Evolutionary conservation across 306 rosid species (phyloP), one percentile per base, ranked within the genome.

Genomic region (Corylus avellana): DNA sequence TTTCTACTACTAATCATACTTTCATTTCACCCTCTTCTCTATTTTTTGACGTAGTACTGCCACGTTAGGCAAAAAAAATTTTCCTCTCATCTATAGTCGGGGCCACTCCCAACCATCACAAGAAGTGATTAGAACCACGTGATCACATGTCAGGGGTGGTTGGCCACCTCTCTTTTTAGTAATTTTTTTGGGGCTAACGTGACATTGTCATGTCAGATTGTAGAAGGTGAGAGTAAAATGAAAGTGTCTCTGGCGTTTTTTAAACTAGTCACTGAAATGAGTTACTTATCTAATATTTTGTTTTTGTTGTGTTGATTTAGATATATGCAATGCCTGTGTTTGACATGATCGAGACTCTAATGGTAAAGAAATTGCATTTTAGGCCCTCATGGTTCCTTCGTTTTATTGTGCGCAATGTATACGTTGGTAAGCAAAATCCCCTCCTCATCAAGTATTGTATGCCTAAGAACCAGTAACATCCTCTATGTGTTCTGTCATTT

Each of bases 261-360:
- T 0, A 37, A n/a, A 17, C 72, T 3, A 39, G 50, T 9, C 13
- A 67, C 27, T 12, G 32, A n/a, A 17, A 42, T 32, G 12, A 14
- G 3, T 25, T 72, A 8, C 44, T 50, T 32, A 50, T 16, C 72
- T 39, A 39, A 42, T 35, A 64, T 75, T 72, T 49, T 55, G 16
- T 35, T 75, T 20, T 39, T 18, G 55, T 53, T 82, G 32, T 37
- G 10, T 47, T 62, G 50, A 5, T 75, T 64, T 16, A 91, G 97
- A 77, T 93, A 7, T 90, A 75, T 80, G 98, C 98, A 50, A 93
- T 93, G 93, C 96, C 98, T 0, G 98, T 90, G 37, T 92, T 93
- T 80, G 92, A 90, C 91, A 92, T 94, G 97, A 86, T 92, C 0
- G 96, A 94, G 64, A 89, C 94, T 0, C 7, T 92, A 2, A 7